Percentiles rank a stretch among this genome's conserved stretches.
Evolutionary conservation across 345 rosid species (phyloP).

Genomic region (Sisymbrium altissimum): DNA sequence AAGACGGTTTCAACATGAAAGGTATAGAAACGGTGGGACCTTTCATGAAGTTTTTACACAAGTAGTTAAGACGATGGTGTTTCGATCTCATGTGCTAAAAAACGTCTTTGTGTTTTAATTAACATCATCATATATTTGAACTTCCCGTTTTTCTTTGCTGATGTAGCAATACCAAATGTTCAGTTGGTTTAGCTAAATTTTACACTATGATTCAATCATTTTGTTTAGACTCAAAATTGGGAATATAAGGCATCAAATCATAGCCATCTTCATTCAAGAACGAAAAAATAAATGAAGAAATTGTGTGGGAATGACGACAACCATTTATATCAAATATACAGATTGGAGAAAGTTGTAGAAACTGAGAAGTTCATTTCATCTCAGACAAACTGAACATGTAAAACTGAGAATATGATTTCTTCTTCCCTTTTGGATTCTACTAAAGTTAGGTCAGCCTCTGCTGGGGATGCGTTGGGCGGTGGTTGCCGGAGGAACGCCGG

Average conservation of each 20-base stretch:
- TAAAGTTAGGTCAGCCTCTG: constrained; percentile 5
- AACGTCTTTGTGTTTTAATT: not conserved
- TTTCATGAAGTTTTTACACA: not conserved
- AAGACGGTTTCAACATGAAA: not conserved
- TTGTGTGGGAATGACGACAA: not conserved
- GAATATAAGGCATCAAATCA: not conserved
- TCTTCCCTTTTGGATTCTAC: not conserved
- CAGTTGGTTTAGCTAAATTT: not conserved
- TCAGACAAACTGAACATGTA: too few species aligned
- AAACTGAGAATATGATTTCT: not conserved
- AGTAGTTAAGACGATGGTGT: not conserved
- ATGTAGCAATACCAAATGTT: not conserved
- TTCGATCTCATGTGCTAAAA: constrained; percentile 1
- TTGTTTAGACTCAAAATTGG: not conserved
- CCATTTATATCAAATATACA: constrained; percentile 2
- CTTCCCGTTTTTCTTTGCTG: not conserved
- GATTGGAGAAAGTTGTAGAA: not conserved
- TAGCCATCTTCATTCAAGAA: not conserved
- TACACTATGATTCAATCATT: constrained; percentile 1
- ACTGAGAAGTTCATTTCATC: too few species aligned
- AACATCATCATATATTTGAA: not conserved
- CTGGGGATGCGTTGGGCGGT: constrained; percentile 7
- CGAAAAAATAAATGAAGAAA: not conserved
- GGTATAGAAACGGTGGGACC: not conserved
- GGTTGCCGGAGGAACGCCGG: constrained; percentile 30